Evolutionary conservation across 2,329 filamentous ascomycete genomes (phyloP), one percentile per base, ranked within the genome.

Genomic region (Thelonectria olida): DNA sequence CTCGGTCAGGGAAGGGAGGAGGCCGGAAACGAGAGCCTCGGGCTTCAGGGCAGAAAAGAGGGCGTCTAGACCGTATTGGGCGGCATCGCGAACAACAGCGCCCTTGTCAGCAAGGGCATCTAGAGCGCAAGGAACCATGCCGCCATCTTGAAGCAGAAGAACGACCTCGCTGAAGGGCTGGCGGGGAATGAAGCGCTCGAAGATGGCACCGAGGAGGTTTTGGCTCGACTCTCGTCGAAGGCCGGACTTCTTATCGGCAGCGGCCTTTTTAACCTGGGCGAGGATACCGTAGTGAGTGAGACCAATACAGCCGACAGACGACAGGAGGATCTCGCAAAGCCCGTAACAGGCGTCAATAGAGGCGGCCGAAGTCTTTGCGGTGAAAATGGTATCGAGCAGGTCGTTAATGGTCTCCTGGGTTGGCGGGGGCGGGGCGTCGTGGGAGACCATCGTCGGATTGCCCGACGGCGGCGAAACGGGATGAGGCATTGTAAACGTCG

Each of bases 41-140:
- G 93, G 82, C 74, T 87, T 89, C 65, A 99, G 82, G 74, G 90
- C 88, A 67, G 85, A 84, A 78, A 97, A 97, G 22, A 98, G 84
- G 22, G 92, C 91, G 76, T 99, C 94, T 58, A 99, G 85, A 28
- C 93, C 96, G 78, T 98, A 99, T 77, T 97, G 92, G 6, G 95
- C 93, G 42, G 94, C 92, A 74, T 98, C 94, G 70, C 91, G 91
- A 48, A 98, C 93, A 7, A 96, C 90, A 50, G 90, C 82, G 52
- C 91, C 92, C 82, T 99, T 98, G 77, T 99, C 96, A 50, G 95
- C 86, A 49, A 99, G 84, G 8, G 90, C 89, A 72, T 99, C 96
- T 62, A 98, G 85, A 22, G 91, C 92, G 64, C 89, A 82, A 34
- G 85, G 77, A 9, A 97, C 80, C 61, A 97, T 77, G 57, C 88